These are phyloP conservation scores for Jatropha multifida DNA, from an alignment of 441 rosid genomes.

Conservation along the genomic window DNA sequence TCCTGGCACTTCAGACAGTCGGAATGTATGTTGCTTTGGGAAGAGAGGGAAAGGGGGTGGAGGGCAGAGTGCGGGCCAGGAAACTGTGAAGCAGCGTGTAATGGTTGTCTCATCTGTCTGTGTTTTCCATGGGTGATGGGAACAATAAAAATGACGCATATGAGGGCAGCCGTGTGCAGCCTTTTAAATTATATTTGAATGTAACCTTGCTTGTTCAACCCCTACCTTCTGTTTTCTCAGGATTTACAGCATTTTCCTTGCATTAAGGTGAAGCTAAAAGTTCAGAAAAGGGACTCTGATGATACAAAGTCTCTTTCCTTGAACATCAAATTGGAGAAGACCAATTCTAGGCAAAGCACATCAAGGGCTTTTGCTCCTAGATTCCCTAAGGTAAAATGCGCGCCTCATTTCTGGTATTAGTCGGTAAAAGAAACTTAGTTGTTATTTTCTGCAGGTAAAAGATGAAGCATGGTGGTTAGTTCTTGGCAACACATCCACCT, in stretches of 20 bases:
- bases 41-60: not conserved
- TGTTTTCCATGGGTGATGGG: not conserved
- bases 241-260: conserved; percentile 83
- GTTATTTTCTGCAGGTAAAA: conserved; percentile 48
- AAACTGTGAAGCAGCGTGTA: not conserved
- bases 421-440: conserved; percentile 8
- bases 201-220: not conserved
- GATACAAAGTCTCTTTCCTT: conserved; percentile 40
- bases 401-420: conserved; percentile 2
- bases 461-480: conserved; percentile 99
- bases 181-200: not conserved
- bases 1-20: not conserved
- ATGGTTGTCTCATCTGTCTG: not conserved
- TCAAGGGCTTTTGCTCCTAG: conserved; percentile 87
- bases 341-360: conserved; percentile 51
- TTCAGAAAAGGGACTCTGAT: conserved; percentile 51
- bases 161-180: not conserved
- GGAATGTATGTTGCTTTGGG: not conserved
- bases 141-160: not conserved
- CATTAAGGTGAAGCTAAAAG: conserved; percentile 61
- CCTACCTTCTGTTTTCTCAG: conserved; percentile 34
- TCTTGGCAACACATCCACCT: conserved; percentile 70
- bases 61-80: not conserved
- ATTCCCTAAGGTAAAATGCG: conserved; percentile 72
- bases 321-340: conserved; percentile 73